A percentile compares a stretch with the other conserved stretches of the same genome.
Evolutionary conservation across 2,329 filamentous ascomycete species (phyloP).

Genomic region (Aspergillus terreus): DNA sequence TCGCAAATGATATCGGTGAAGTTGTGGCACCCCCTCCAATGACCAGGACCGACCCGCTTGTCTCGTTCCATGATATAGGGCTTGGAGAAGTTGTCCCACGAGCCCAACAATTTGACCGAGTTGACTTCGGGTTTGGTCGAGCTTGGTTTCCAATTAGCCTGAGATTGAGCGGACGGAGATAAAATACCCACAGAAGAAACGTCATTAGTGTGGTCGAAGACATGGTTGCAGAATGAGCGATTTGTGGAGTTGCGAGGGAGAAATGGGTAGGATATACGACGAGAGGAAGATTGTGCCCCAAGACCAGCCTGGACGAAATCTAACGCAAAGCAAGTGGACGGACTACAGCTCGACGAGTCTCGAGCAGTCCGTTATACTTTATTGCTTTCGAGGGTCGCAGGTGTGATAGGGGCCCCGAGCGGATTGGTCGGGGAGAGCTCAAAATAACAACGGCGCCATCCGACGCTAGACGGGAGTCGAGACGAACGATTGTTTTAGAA

Average conservation of each 20-base stretch:
- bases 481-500: slow-evolving; percentile 8
- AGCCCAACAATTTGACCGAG: slow-evolving; percentile 78
- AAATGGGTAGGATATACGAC: slow-evolving; percentile 4
- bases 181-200: slow-evolving; percentile 30
- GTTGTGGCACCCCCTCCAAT: slow-evolving; percentile 84
- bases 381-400: background rate
- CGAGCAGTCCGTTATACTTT: background rate
- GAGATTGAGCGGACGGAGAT: background rate
- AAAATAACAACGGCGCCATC: slow-evolving; percentile 8
- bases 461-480: slow-evolving; percentile 11
- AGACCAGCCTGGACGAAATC: slow-evolving; percentile 18
- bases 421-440: slow-evolving; percentile 2
- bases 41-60: slow-evolving; percentile 64
- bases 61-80: slow-evolving; percentile 80
- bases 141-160: slow-evolving; percentile 20
- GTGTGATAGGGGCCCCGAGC: background rate
- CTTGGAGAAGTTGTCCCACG: slow-evolving; percentile 89
- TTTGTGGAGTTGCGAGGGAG: slow-evolving; percentile 1
- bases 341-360: background rate
- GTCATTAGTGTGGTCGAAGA: slow-evolving; percentile 35
- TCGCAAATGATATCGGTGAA: slow-evolving; percentile 85
- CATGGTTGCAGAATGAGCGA: slow-evolving; percentile 20
- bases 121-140: slow-evolving; percentile 37
- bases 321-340: slow-evolving; percentile 4
- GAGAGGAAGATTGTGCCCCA: slow-evolving; percentile 9